Evolutionary conservation across 2,329 filamentous ascomycete genomes (phyloP), one percentile per base, ranked within the genome.

Genomic region (Gaeumannomyces tritici): DNA sequence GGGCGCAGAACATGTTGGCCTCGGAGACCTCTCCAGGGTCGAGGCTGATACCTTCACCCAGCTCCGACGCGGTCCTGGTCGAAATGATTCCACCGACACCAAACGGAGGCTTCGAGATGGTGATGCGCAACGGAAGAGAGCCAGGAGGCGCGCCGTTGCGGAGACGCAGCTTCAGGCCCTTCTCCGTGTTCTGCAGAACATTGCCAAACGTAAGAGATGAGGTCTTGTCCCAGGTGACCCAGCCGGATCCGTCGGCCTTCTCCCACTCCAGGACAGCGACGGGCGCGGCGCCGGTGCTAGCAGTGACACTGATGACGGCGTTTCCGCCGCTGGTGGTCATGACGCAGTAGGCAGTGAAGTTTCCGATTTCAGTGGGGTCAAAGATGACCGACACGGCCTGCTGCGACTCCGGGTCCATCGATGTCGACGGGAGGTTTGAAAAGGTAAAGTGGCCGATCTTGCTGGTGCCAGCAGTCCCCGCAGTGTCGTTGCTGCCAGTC

Each of bases 51-150:
- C 84, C 84, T 67, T 87, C 84, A 0, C 79, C 82, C 1, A 86
- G 77, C 59, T 85, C 83, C 11, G 84, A 75, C 24, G 80, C 76
- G 68, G 86, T 87, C 15, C 74, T 76, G 0, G 83, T 80, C 26
- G 77, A 75, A 54, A 86, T 77, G 27, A 85, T 77, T 3, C 82
- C 80, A n/a, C 72, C 66, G 3, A 83, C 74, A 18, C 82, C 83
- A 61, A 82, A 85, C 0, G 84, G 84, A 4, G 83, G 82, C 68
- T 87, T 87, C 0, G 83, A 86, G 2, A 87, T 82, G 0, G 83
- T 85, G 18, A 86, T 71, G 0, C 79, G 82, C 1, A 86, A 74
- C 1, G 78, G 74, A 26, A 77, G 76, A 60, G 80, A 79, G 63
- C 80, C 79, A 1, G 77, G 71, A 1, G 76, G 76, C 11, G 79